Evolutionary conservation across 2,329 filamentous ascomycete species (phyloP).

Genomic region (Colletotrichum sansevieriae): DNA sequence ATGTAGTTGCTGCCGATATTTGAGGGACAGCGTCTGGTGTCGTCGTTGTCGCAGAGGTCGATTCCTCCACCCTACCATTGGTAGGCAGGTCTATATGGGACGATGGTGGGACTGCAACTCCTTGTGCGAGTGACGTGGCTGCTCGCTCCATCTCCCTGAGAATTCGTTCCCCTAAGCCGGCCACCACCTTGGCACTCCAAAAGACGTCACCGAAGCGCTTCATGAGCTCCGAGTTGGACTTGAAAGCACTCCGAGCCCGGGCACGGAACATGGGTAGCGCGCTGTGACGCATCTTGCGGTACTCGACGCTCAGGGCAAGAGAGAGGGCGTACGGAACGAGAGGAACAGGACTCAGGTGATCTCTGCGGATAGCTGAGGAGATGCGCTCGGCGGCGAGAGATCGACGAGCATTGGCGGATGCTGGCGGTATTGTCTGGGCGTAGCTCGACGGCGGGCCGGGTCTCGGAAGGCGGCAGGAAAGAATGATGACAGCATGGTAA

Average conservation of each 20-base stretch:
- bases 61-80: conserved; percentile 11
- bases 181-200: conserved; percentile 68
- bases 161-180: conserved; percentile 67
- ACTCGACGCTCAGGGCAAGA: conserved; percentile 71
- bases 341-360: conserved; percentile 66
- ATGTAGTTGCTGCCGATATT: neutral
- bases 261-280: conserved; percentile 69
- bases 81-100: conserved; percentile 18
- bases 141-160: conserved; percentile 69
- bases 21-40: conserved; percentile 39
- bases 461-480: conserved; percentile 69
- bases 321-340: conserved; percentile 73
- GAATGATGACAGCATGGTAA: conserved; percentile 73
- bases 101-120: conserved; percentile 12
- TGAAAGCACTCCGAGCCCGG: conserved; percentile 67
- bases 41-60: neutral
- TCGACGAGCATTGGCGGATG: conserved; percentile 67
- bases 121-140: conserved; percentile 56
- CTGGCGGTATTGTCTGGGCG: conserved; percentile 57
- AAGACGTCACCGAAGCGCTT: conserved; percentile 68
- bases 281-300: conserved; percentile 74
- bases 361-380: conserved; percentile 64
- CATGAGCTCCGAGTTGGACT: conserved; percentile 66
- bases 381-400: conserved; percentile 71
- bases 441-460: conserved; percentile 55